Conservation (phyloP, 768 basidiomycete species). For the Boletus subparvulus region DNA sequence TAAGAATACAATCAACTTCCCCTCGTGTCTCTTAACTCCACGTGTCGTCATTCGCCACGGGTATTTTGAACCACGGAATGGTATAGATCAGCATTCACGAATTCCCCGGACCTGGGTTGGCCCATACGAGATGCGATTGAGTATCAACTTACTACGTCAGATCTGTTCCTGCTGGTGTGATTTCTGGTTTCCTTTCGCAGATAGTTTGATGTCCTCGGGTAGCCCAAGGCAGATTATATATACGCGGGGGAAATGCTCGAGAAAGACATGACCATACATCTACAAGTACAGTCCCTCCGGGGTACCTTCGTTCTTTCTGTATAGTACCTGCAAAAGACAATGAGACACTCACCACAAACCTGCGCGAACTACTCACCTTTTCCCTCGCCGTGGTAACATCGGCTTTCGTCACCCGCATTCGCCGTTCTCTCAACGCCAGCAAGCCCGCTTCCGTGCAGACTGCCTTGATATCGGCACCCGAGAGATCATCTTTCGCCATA, state of each 20-base stretch:
- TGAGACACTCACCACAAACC: conserved; percentile 11
- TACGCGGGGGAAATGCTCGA: background rate
- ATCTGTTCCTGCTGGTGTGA: background rate
- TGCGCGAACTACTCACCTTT: conserved; percentile 57
- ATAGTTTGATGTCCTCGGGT: too few species aligned
- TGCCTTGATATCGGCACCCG: conserved; percentile 98
- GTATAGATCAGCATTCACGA: background rate
- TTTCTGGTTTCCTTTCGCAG: background rate
- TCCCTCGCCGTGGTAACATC: conserved; percentile 92
- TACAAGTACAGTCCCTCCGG: conserved; percentile 87
- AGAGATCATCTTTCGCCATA: conserved; percentile 92
- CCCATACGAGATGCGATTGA: background rate
- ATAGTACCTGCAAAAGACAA: conserved; percentile 58
- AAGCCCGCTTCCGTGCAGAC: conserved; percentile 99
- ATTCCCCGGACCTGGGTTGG: background rate
- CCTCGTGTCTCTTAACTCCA: too few species aligned
- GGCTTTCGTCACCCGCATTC: conserved; percentile 90
- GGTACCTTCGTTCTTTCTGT: conserved; percentile 97
- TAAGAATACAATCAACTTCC: too few species aligned
- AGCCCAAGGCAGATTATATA: background rate
- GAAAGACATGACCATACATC: conserved; percentile 9
- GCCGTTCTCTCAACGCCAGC: conserved; percentile 87
- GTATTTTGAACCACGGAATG: too few species aligned
- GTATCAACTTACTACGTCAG: background rate
- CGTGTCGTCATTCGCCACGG: too few species aligned